Base-by-base conservation (phyloP, 768 basidiomycete species). In the Russula emetica region DNA sequence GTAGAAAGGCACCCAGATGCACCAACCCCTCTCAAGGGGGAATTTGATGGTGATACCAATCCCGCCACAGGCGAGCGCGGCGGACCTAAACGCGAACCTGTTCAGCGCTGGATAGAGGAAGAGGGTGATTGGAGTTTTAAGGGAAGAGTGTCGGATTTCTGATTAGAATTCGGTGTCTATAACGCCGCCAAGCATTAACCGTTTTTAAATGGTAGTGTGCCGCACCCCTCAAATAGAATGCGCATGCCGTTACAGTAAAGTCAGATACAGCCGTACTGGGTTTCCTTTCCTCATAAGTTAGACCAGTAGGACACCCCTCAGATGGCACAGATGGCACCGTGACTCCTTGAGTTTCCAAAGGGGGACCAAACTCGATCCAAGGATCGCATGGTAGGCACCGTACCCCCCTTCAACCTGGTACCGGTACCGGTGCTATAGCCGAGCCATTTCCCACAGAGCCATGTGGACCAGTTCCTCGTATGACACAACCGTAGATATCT, bases 71-170 rank as follows among this genome's bases (percentile, higher is more conserved):
- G 94, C 14, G 94, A 96, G 74, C 76, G 81, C 53, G 92, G 90
- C 0, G 94, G 94, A 0, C 94, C 94, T 24, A 95, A 94, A 78
- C 80, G 78, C 34, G 94, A 96, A 72, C 94, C 94, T 16, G 82
- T 94, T 11, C 72, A 76, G 40, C 80, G 76, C 56, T 87, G 85
- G 84, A 77, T 76, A 20, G 70, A 74, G 7, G 75, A 79, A 42
- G 79, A 80, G 51, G 88, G 88, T 3, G 93, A 94, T 71, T 95
- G 93, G 93, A 94, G 91, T 69, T 91, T 87, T 77, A 92, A 90
- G 70, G 93, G 93, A 13, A 80, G 91, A 26, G 92, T 92, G 30
- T 90, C 90, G 22, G 92, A 94, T 77, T 94, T 94, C 74, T 94
- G 74, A 72, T 32, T 9, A 18, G 49, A 24, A 40, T 13, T 18